Evolutionary conservation across 2,329 filamentous ascomycete species (phyloP), one percentile per base, ranked within the genome.

Genomic region (Amauroascus verrucosus): DNA sequence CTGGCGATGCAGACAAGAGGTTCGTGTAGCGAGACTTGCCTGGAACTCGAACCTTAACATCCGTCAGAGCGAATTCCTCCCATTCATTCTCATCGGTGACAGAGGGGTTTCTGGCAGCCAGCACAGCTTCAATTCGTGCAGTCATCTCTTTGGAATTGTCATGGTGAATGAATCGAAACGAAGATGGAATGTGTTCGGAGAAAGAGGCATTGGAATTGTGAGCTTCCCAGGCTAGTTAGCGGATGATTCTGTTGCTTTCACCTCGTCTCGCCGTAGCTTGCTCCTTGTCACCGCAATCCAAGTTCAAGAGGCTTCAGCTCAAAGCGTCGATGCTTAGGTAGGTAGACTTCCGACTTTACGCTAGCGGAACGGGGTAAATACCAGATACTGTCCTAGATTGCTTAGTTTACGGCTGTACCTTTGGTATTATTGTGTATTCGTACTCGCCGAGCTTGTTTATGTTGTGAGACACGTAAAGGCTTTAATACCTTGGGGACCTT

Each of bases 1-100:
- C 69, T 9, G 72, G 72, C 52, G 77, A 76, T 13, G 80, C 80
- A 32, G 73, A 67, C 14, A 84, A 69, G 26, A 84, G 65, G 62
- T 75, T 81, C 22, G 74, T 74, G 58, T 75, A 75, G 54, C 71
- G 71, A 54, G 68, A 67, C 62, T 75, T 74, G 53, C 75, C 74
- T 35, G 72, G 71, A 41, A 71, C 64, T 54, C 73, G 67, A 43
- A 83, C 72, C 58, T 75, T 75, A 55, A 75, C 79, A 58, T 82
- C 74, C 55, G 67, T 74, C 55, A 84, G 67, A 24, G 70, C 67
- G 65, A 82, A 82, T 56, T 80, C 77, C 49, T 79, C 75, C 78
- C 80, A 83, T 59, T 82, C 74, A 64, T 80, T 73, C 61, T 74
- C 72, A 62, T 75, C 71, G 32, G 64, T 62, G 54, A 73, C 63